phyloP scores from a whole-genome alignment of 192 early-diverging fungal genomes.

The Linnemannia elongata region DNA sequence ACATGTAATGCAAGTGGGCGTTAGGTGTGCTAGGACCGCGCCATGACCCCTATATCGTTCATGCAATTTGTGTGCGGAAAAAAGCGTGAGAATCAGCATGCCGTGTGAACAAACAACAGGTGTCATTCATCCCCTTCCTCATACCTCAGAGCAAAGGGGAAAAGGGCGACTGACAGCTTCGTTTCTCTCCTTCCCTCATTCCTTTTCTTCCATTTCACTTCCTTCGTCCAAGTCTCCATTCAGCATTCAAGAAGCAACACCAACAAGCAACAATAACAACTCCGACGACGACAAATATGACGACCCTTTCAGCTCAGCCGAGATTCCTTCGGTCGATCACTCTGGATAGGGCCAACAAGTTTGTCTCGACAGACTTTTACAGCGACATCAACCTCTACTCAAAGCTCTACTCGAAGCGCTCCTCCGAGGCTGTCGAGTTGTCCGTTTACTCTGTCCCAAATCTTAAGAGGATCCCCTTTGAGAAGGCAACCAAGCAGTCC shows the following conservation, averaged over 20 bases:
- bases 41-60: too few species aligned
- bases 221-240: neutral
- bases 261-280: neutral
- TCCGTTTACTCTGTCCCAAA: constrained; percentile 77
- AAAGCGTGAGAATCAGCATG: neutral
- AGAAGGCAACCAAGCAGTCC: constrained; percentile 77
- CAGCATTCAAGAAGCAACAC: neutral
- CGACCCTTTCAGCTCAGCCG: constrained; percentile 46
- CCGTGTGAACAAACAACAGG: neutral
- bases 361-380: constrained; percentile 65
- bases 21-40: too few species aligned
- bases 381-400: constrained; percentile 68
- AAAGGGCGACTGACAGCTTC: too few species aligned
- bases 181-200: too few species aligned
- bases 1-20: too few species aligned
- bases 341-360: constrained; percentile 78
- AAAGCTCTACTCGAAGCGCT: constrained; percentile 63
- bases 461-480: constrained; percentile 78
- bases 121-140: too few species aligned
- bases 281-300: constrained; percentile 17
- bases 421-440: constrained; percentile 67
- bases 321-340: constrained; percentile 77
- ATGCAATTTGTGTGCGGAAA: neutral
- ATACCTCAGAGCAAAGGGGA: too few species aligned
- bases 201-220: too few species aligned